A percentile compares a stretch with the other conserved stretches of the same genome.
These are phyloP conservation scores for Fusarium incarnatum DNA, from an alignment of 2,329 filamentous ascomycete species.

Conservation along the genomic window DNA sequence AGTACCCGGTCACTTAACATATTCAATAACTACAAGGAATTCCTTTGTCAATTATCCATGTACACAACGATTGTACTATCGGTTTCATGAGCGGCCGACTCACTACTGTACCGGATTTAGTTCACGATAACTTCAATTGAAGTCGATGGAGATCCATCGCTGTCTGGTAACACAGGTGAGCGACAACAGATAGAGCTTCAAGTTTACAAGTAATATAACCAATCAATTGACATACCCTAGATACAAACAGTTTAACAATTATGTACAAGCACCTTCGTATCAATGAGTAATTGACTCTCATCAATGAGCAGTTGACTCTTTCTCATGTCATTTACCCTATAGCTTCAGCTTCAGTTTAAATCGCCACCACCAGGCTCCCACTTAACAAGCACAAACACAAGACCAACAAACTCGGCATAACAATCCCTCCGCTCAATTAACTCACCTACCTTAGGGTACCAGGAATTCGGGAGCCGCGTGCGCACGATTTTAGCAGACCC, in stretches of 20 bases:
- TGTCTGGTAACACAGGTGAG: no score
- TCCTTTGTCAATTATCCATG: no score
- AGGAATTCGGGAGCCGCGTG: background rate
- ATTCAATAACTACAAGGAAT: background rate
- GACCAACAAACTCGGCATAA: background rate
- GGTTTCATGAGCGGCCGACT: no score
- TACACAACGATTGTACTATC: no score
- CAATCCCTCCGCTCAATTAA: background rate
- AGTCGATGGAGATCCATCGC: no score
- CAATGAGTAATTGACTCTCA: no score
- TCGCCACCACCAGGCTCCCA: background rate
- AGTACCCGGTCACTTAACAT: background rate
- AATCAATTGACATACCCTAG: background rate
- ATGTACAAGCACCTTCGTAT: no score
- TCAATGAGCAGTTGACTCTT: background rate
- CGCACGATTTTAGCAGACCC: background rate
- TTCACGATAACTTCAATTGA: no score
- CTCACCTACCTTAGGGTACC: background rate
- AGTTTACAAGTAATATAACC: fast-evolving
- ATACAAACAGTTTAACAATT: no score
- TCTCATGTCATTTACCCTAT: background rate
- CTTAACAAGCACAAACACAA: background rate
- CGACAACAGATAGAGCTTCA: background rate
- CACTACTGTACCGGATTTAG: no score
- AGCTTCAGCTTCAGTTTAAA: background rate